Conservation (phyloP, 192 early-diverging fungal genomes). For the Allomyces arbusculus region DNA sequence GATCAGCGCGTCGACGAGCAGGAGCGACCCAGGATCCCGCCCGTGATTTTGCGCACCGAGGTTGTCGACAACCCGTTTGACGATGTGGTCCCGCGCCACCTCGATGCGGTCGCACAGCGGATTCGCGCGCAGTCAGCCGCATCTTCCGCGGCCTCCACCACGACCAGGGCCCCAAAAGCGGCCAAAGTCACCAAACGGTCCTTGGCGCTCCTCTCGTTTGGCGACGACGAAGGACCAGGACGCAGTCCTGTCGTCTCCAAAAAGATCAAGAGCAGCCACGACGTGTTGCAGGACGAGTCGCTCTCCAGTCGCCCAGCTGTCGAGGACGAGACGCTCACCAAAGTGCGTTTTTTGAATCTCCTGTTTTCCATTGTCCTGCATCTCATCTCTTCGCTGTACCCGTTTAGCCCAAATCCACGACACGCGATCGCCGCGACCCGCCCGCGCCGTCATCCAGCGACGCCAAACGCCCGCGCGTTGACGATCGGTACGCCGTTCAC, state of each 20-base stretch:
- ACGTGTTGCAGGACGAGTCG: slow-evolving; percentile 31
- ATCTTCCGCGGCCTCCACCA: background rate
- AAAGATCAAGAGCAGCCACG: slow-evolving; percentile 58
- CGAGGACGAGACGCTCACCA: too few relatives aligned
- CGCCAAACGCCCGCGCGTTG: slow-evolving; percentile 4
- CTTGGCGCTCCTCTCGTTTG: slow-evolving; percentile 71
- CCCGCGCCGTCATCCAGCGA: background rate
- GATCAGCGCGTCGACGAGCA: slow-evolving; percentile 57
- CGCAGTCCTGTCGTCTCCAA: slow-evolving; percentile 5
- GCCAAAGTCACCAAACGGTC: background rate
- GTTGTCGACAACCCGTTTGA: slow-evolving; percentile 78
- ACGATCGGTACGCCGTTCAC: background rate
- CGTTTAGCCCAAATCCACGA: too few relatives aligned
- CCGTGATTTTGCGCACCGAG: slow-evolving; percentile 34
- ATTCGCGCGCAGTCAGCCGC: slow-evolving; percentile 4
- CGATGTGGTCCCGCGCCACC: slow-evolving; percentile 60
- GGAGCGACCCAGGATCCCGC: slow-evolving; percentile 60
- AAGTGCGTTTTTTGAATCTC: too few relatives aligned
- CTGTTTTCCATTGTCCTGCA: too few relatives aligned
- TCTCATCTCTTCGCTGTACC: too few relatives aligned
- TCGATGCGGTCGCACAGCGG: slow-evolving; percentile 11
- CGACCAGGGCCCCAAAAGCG: background rate
- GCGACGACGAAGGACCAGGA: slow-evolving; percentile 50
- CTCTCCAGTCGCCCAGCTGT: too few relatives aligned
- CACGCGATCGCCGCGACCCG: too few relatives aligned